Conservation (phyloP, 768 basidiomycete species). For the Amanita subjunquillea region DNA sequence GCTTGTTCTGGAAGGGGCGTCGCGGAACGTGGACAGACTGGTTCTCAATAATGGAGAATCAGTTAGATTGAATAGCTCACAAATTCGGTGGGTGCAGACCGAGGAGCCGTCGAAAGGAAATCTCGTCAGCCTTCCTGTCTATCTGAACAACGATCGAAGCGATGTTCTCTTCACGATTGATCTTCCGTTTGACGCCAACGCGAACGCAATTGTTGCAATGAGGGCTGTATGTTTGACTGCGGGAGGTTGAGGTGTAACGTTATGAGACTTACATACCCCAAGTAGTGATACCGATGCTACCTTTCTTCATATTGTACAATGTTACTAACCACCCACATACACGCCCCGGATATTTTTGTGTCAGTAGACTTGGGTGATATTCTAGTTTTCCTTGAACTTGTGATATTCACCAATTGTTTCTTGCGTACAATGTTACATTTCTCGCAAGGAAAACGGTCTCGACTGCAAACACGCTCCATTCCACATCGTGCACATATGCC, state of each 20-base stretch:
- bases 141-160: constrained; percentile 82
- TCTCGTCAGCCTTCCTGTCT: constrained; percentile 80
- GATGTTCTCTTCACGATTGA: constrained; percentile 88
- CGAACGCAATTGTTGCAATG: constrained; percentile 68
- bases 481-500: too few species aligned
- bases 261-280: background rate
- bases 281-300: background rate
- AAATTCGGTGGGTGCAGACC: constrained; percentile 77
- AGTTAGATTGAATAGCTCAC: constrained; percentile 71
- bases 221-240: constrained; percentile 88
- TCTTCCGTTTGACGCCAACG: constrained; percentile 63
- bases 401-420: too few species aligned
- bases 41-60: constrained; percentile 79
- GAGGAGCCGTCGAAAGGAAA: constrained; percentile 26
- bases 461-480: too few species aligned
- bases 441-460: too few species aligned
- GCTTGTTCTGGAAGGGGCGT: constrained; percentile 78
- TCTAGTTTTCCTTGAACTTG: too few species aligned
- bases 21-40: constrained; percentile 60
- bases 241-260: constrained; percentile 35
- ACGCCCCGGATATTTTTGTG: too few species aligned
- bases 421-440: too few species aligned
- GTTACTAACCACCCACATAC: constrained; percentile 8
- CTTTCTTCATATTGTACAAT: background rate
- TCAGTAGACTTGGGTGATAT: too few species aligned